phyloP scores from a whole-genome alignment of 768 basidiomycete genomes.

The Tephrocybe sp. region DNA sequence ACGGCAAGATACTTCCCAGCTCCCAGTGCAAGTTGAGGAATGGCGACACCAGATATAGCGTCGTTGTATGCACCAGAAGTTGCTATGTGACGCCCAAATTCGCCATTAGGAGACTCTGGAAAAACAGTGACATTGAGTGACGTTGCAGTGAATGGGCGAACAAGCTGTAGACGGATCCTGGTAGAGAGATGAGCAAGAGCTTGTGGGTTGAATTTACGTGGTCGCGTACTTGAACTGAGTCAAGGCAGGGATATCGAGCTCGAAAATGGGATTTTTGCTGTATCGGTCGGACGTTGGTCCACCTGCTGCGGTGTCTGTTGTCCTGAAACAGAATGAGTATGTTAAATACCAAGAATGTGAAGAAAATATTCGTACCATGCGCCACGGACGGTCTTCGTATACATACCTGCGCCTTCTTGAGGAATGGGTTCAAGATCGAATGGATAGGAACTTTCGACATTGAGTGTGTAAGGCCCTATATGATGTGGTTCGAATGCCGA shows the following conservation, averaged over 20 bases:
- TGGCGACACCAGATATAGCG: conserved; percentile 68
- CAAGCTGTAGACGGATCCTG: conserved; percentile 72
- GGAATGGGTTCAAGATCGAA: conserved; percentile 68
- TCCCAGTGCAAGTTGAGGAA: conserved; percentile 47
- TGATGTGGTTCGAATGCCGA: conserved; percentile 82
- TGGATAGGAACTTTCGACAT: conserved; percentile 58
- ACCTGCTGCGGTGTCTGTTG: conserved; percentile 57
- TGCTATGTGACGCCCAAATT: conserved; percentile 41
- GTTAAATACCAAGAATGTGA: background rate
- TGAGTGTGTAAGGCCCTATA: conserved; percentile 63
- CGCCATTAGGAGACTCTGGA: conserved; percentile 29
- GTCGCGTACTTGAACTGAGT: conserved; percentile 59
- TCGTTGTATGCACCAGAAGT: conserved; percentile 86
- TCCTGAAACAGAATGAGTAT: conserved; percentile 39
- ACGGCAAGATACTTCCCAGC: conserved; percentile 72
- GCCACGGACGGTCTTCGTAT: conserved; percentile 63
- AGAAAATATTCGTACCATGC: conserved; percentile 53
- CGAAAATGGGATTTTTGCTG: conserved; percentile 65
- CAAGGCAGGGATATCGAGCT: conserved; percentile 50
- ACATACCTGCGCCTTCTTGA: conserved; percentile 93
- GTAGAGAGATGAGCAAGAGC: background rate
- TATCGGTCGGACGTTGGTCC: conserved; percentile 69
- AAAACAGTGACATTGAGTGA: conserved; percentile 66
- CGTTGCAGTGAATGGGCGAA: conserved; percentile 39
- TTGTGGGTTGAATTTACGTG: background rate